phyloP scores from a whole-genome alignment of 306 rosid species.

The Cajanus cajan region DNA sequence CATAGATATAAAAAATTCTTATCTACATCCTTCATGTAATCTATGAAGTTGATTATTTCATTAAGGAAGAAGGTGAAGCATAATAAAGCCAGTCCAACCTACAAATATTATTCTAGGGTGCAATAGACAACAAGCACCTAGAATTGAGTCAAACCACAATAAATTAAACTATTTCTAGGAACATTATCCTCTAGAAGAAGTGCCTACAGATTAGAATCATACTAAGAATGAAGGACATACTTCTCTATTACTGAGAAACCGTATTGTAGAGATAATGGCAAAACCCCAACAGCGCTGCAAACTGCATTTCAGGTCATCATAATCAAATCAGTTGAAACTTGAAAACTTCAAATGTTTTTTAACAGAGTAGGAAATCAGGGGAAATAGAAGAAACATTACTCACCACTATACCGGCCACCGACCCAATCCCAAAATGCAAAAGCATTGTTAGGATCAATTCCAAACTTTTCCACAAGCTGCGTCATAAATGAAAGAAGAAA shows the following conservation, averaged over 20 bases:
- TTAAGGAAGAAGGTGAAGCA: not conserved
- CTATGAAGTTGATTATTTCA: not conserved
- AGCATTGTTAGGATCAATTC: constrained; percentile 90
- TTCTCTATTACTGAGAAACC: constrained; percentile 74
- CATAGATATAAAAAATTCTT: not conserved
- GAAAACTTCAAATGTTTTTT: not conserved
- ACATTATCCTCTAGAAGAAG: not conserved
- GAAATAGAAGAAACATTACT: constrained; percentile 10
- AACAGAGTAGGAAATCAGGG: not conserved
- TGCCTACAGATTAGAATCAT: not conserved
- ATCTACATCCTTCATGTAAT: not conserved
- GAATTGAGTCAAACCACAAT: not conserved
- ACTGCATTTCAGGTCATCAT: constrained; percentile 52
- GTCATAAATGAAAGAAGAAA: constrained; percentile 18
- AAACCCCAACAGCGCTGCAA: constrained; percentile 93
- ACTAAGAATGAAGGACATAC: constrained; percentile 44
- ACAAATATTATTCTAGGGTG: not conserved
- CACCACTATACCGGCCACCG: constrained; percentile 93
- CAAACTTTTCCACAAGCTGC: constrained; percentile 93
- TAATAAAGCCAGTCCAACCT: not conserved
- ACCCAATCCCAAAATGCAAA: constrained; percentile 99
- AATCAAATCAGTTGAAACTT: not conserved
- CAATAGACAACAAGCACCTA: not conserved
- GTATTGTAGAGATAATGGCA: constrained; percentile 84
- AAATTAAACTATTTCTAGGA: not conserved